Evolutionary conservation across 305 asterid species (phyloP).

Genomic region (Rubia occidens): DNA sequence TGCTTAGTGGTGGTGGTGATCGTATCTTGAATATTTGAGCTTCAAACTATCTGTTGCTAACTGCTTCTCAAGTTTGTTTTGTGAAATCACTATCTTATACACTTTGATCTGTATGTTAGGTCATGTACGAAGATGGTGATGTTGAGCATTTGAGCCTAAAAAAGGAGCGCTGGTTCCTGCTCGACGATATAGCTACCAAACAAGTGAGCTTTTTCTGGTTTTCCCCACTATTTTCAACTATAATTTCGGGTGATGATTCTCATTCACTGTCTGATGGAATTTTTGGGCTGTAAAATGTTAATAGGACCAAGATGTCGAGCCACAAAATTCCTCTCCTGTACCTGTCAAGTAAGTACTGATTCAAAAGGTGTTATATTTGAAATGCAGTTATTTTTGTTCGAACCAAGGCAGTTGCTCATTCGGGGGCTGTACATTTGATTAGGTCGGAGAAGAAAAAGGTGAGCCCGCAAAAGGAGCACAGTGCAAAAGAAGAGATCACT

Average conservation of each 20-base stretch:
- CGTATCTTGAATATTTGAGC: not conserved
- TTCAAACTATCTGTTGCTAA: not conserved
- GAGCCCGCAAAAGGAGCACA: too few relatives aligned
- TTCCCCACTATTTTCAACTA: slow-evolving; percentile 4
- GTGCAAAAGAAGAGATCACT: not conserved
- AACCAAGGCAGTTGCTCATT: not conserved
- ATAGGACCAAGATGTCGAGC: slow-evolving; percentile 17
- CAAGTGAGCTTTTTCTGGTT: slow-evolving; percentile 29
- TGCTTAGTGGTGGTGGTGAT: not conserved
- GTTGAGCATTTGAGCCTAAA: slow-evolving; percentile 47
- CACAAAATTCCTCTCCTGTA: slow-evolving; percentile 13
- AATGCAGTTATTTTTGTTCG: not conserved
- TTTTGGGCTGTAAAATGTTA: slow-evolving; percentile 14
- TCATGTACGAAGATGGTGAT: slow-evolving; percentile 50
- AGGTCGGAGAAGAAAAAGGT: slow-evolving; percentile 8
- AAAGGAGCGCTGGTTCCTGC: slow-evolving; percentile 48
- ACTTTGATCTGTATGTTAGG: too few relatives aligned
- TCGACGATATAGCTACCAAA: slow-evolving; percentile 17
- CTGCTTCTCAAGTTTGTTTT: too few relatives aligned
- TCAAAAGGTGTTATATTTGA: not conserved
- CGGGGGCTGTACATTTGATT: not conserved
- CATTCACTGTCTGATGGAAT: slow-evolving; percentile 12
- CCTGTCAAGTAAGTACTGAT: slow-evolving; percentile 22
- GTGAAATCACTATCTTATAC: too few relatives aligned
- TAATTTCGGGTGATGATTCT: not conserved